Evolutionary conservation across 2,329 filamentous ascomycete species (phyloP).

Genomic region (Epichloe typhina): DNA sequence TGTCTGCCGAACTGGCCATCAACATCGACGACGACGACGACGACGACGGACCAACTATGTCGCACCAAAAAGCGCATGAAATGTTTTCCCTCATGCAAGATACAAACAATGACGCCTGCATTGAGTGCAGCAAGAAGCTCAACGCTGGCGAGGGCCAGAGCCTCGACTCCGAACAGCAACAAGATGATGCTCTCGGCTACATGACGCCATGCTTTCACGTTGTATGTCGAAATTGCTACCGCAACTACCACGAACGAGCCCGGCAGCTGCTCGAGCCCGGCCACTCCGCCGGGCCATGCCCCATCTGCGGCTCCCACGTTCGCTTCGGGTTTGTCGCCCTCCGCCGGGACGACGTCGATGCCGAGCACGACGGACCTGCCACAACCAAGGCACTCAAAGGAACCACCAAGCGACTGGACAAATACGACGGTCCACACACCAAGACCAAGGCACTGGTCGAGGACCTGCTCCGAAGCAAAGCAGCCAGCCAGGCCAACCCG

Average conservation of each 20-base stretch:
- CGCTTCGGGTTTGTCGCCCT: slow-evolving; percentile 55
- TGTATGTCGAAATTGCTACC: slow-evolving; percentile 63
- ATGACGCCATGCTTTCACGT: slow-evolving; percentile 85
- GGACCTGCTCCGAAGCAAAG: slow-evolving; percentile 54
- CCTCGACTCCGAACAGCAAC: slow-evolving; percentile 41
- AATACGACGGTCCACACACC: slow-evolving; percentile 77
- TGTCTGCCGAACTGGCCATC: slow-evolving; percentile 75
- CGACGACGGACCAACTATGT: slow-evolving; percentile 44
- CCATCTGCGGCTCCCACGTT: slow-evolving; percentile 52
- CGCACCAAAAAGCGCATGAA: slow-evolving; percentile 65
- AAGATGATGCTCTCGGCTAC: slow-evolving; percentile 56
- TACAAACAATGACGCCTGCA: slow-evolving; percentile 63
- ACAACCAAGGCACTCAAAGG: slow-evolving; percentile 18
- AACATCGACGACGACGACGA: slow-evolving; percentile 67
- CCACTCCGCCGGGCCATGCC: slow-evolving; percentile 42
- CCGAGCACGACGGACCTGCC: slow-evolving; percentile 41
- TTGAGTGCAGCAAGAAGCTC: slow-evolving; percentile 54
- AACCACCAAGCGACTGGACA: slow-evolving; percentile 44
- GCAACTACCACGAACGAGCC: slow-evolving; percentile 41
- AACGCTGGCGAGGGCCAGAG: slow-evolving; percentile 40
- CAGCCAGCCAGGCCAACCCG: slow-evolving; percentile 46
- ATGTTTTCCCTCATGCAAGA: slow-evolving; percentile 77
- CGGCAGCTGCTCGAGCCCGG: slow-evolving; percentile 23
- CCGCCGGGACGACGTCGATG: slow-evolving; percentile 44
- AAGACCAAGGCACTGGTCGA: slow-evolving; percentile 75